Conservation (phyloP, 179 eudicot genomes). For the Beta corolliflora region DNA sequence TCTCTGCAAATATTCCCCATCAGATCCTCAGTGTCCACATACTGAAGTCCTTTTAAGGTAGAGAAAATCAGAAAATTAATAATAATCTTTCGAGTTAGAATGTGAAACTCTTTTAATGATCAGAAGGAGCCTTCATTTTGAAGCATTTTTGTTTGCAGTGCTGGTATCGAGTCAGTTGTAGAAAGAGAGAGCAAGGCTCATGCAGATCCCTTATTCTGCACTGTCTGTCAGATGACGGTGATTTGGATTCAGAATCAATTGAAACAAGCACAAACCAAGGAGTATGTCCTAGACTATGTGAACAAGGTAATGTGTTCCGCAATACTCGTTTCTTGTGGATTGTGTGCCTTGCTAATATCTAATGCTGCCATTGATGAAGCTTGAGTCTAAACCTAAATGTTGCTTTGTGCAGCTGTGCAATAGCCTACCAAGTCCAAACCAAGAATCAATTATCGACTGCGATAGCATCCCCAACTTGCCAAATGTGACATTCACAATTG, state of each 20-base stretch:
- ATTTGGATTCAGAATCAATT: constrained; percentile 71
- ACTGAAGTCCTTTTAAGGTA: neutral
- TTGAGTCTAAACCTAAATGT: constrained; percentile 10
- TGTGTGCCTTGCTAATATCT: neutral
- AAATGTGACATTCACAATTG: constrained; percentile 65
- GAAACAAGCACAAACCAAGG: constrained; percentile 55
- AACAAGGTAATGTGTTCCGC: constrained; percentile 44
- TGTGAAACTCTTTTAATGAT: neutral
- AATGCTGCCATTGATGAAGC: neutral
- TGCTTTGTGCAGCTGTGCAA: constrained; percentile 64
- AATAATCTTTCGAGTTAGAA: neutral
- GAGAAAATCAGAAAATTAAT: neutral
- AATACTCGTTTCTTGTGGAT: neutral
- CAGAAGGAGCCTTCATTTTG: neutral
- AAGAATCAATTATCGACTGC: constrained; percentile 65
- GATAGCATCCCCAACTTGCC: constrained; percentile 54
- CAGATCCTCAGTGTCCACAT: neutral
- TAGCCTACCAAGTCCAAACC: constrained; percentile 75
- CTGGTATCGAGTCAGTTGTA: constrained; percentile 60
- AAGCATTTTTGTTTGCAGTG: constrained; percentile 39
- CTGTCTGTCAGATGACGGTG: constrained; percentile 78
- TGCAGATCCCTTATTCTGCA: constrained; percentile 46
- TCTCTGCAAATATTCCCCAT: neutral
- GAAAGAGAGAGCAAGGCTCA: constrained; percentile 45
- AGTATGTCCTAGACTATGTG: constrained; percentile 57